Base-by-base conservation (phyloP, 192 early-diverging fungal genomes). In the Gryganskiella cystojenkinii region DNA sequence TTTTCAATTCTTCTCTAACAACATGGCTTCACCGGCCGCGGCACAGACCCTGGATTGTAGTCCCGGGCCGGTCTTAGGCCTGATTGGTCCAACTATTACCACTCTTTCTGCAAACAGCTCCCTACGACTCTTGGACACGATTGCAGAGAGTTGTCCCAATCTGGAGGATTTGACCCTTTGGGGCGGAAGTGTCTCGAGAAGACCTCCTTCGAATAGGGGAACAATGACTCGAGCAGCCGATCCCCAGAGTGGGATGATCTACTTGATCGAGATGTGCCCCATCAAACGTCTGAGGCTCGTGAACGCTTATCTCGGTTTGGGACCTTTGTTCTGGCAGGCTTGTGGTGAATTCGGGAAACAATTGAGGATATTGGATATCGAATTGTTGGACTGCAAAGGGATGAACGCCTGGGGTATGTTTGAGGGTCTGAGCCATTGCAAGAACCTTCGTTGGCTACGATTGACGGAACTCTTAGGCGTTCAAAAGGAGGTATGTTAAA, bases 381-480 rank as follows among this genome's bases (percentile, higher is more conserved):
- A 67, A 28, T 22, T 67, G 25, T 58, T 67, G 37, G 55, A 58
- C 17, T 50, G 45, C 19, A 67, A 67, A 50, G 65, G 65, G 15
- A 56, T 67, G 65, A 50, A n/a, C 14, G 42, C 65, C 27, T 67
- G 65, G 65, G 65, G 65, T 17, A 46, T 67, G 55, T 67, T 67
- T 40, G 65, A 67, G 45, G 65, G 55, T 3, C 54, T 67, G 0
- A 24, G 55, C 9, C 24, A 56, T 22, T 67, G 65, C 17, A 37
- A 34, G 13, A 50, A 34, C 10, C 9, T 67, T 17, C 65, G 45
- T 4, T 67, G 55, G 53, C 46, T 67, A 2, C 65, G 65, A 11
- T 53, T 67, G 17, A 67, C 65, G 2, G 65, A 67, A 20, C 54
- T 67, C 13, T 35, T 56, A 17, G 65, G 65, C 49, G 55, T 67